phyloP scores from a whole-genome alignment of 2,329 filamentous ascomycete species.

The Colletotrichum chrysophilum region DNA sequence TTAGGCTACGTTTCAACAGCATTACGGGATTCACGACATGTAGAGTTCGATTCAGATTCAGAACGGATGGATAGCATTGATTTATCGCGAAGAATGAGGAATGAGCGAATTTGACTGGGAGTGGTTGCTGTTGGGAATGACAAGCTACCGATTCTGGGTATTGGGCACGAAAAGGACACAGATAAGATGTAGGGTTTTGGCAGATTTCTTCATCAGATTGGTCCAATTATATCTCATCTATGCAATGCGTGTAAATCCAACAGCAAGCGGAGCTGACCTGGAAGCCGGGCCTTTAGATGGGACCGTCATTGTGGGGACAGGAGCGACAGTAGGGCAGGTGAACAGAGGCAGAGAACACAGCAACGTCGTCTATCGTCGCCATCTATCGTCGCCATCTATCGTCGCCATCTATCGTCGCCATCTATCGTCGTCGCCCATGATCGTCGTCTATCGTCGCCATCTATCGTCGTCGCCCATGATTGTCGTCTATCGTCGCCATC shows the following conservation, averaged over 20 bases:
- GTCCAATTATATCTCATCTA: rapidly evolving
- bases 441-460: too few species aligned
- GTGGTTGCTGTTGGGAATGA: neutral
- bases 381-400: too few species aligned
- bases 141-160: neutral
- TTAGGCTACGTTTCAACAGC: neutral
- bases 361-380: too few species aligned
- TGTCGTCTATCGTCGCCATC: too few species aligned
- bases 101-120: neutral
- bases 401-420: too few species aligned
- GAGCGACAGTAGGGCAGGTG: too few species aligned
- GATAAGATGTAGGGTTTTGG: rapidly evolving
- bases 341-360: too few species aligned
- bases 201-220: neutral
- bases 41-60: neutral
- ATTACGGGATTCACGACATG: neutral
- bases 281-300: too few species aligned
- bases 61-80: neutral
- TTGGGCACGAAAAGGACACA: neutral
- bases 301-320: rapidly evolving
- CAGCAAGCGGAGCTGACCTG: too few species aligned
- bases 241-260: too few species aligned
- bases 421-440: too few species aligned
- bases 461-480: too few species aligned
- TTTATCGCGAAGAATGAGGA: neutral